These are phyloP conservation scores for Erythrophleum fordii DNA, from an alignment of 306 rosid genomes.

Conservation along the genomic window DNA sequence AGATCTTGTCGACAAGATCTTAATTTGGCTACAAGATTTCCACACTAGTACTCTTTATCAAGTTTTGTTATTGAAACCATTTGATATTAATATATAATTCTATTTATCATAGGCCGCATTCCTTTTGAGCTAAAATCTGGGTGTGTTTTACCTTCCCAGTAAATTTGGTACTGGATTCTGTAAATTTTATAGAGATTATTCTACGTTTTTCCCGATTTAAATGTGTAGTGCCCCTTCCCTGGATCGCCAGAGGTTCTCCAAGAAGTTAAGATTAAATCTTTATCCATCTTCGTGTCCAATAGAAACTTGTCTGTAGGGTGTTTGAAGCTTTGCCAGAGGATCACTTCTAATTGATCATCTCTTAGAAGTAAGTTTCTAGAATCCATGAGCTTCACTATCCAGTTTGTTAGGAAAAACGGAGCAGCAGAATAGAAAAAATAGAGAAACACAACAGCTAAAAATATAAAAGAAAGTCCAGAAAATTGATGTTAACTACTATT, in stretches of 20 bases:
- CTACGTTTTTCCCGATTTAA: background rate
- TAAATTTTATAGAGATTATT: background rate
- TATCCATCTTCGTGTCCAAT: conserved; percentile 50
- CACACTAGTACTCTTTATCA: no score
- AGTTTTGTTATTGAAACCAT: no score
- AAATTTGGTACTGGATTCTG: background rate
- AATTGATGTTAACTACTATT: no score
- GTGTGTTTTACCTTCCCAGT: conserved; percentile 22
- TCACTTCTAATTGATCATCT: background rate
- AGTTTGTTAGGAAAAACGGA: background rate
- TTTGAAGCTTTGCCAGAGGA: conserved; percentile 57
- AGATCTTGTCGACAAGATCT: no score
- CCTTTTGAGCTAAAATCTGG: no score
- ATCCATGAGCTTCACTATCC: conserved; percentile 40
- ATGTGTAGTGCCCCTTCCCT: background rate
- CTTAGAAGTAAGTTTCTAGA: conserved; percentile 51
- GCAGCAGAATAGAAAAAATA: no score
- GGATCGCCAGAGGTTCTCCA: conserved; percentile 45
- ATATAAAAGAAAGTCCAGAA: no score
- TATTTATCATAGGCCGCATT: no score
- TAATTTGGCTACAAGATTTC: no score
- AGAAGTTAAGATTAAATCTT: conserved; percentile 18
- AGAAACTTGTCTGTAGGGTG: conserved; percentile 59
- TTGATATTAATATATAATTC: no score
- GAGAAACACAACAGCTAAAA: no score